Percentiles rank a stretch among this genome's conserved stretches.
Conservation (phyloP, 345 rosid species). For the Syzygium jambos region DNA sequence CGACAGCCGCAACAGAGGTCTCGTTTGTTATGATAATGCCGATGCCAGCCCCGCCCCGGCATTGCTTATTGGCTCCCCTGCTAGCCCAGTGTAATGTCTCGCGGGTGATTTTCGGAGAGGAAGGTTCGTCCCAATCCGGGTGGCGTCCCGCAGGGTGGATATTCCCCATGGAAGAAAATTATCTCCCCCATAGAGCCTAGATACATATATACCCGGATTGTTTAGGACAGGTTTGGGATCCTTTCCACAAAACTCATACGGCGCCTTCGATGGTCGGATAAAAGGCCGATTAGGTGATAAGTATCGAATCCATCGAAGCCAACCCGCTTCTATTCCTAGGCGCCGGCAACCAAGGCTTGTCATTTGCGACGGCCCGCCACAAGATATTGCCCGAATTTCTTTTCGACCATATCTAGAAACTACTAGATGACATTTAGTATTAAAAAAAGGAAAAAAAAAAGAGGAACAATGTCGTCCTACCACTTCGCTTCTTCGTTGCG, state of each 20-base stretch:
- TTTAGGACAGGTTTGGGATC: not conserved
- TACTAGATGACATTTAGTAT: too few species aligned
- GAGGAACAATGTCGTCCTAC: too few species aligned
- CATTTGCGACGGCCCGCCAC: too few species aligned
- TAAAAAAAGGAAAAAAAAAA: too few species aligned
- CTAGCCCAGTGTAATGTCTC: rapidly evolving
- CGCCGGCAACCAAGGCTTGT: too few species aligned
- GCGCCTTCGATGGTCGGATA: too few species aligned
- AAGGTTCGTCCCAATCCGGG: not conserved
- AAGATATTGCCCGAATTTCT: too few species aligned
- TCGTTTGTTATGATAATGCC: not conserved
- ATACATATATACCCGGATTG: not conserved
- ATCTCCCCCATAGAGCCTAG: rapidly evolving
- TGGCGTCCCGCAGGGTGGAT: not conserved
- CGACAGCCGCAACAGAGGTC: not conserved
- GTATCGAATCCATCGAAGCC: too few species aligned
- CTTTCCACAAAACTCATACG: not conserved
- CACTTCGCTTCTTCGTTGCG: too few species aligned
- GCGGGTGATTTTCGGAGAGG: rapidly evolving
- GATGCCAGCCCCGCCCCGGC: not conserved
- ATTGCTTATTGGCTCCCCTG: not conserved
- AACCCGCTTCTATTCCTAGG: too few species aligned
- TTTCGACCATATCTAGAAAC: too few species aligned
- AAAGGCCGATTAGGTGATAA: too few species aligned
- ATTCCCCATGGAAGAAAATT: not conserved